Evolutionary conservation across 176 grass and related monocot genomes (phyloP), one percentile per base, ranked within the genome.

Genomic region (Phoenix dactylifera): DNA sequence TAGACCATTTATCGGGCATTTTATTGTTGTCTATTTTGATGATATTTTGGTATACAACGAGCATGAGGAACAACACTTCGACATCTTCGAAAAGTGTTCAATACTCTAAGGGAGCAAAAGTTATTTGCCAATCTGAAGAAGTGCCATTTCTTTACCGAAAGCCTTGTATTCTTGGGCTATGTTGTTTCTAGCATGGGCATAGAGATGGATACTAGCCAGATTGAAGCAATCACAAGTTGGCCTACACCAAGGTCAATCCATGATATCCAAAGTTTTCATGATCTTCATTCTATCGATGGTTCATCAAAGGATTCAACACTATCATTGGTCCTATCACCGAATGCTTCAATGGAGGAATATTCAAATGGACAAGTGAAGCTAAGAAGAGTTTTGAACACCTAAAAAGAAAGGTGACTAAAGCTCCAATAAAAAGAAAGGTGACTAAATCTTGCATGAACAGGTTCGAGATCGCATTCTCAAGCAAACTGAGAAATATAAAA

Each of bases 201-300:
- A 30, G 22, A 54, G 10, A 39, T 72, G 1, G 69, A 72, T 59
- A 18, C 55, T 4, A 29, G 32, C 1, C 62, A 72, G 15, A 10
- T 61, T 0, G 69, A 60, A 22, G 69, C 58, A 4, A 52, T 62
- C 62, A 0, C n/a, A 0, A 28, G 35, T 26, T 72, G 69, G 69
- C 69, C 57, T 18, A 18, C 4, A 7, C 56, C 57, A 5, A 62
- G 20, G 20, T 20, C 20, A 20, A 20, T 20, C 20, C 22, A 25
- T 62, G 69, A 72, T 16, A n/a, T 72, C 1, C 17, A 35, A 9
- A 72, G 69, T 15, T 72, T 72, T 51, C 57, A 53, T 26, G 69
- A 20, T 17, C 22, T 72, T 19, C 56, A 4, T 72, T 62, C 12
- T 72, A 72, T 50, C 4, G 22, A 0, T 3, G 39, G 2, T 73